phyloP scores from a whole-genome alignment of 306 rosid genomes.

The Cicer yamashitae region DNA sequence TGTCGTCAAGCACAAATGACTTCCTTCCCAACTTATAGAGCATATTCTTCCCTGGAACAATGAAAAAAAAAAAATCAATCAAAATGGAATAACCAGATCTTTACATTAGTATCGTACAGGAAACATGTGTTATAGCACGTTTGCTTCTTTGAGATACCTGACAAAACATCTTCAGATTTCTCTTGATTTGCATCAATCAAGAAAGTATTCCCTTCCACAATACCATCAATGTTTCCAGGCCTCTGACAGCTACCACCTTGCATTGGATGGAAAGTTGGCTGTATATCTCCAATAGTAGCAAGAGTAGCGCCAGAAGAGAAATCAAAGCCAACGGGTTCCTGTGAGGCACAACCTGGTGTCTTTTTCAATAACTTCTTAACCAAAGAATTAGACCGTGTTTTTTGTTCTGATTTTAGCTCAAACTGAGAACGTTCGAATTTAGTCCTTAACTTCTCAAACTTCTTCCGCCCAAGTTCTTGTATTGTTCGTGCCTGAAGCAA shows the following conservation, averaged over 20 bases:
- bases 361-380: slow-evolving; percentile 75
- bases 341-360: slow-evolving; percentile 64
- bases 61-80: slow-evolving; percentile 45
- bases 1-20: slow-evolving; percentile 66
- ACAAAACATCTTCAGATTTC: slow-evolving; percentile 71
- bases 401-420: slow-evolving; percentile 76
- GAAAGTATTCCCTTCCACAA: slow-evolving; percentile 68
- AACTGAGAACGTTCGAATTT: slow-evolving; percentile 59
- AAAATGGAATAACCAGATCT: slow-evolving; percentile 36
- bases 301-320: slow-evolving; percentile 89
- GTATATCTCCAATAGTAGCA: slow-evolving; percentile 71
- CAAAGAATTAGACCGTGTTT: slow-evolving; percentile 60
- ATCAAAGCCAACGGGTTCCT: slow-evolving; percentile 86
- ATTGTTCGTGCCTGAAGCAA: slow-evolving; percentile 83
- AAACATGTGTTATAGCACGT: slow-evolving; percentile 5
- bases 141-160: slow-evolving; percentile 62
- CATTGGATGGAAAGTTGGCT: slow-evolving; percentile 57
- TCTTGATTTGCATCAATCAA: slow-evolving; percentile 71
- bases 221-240: slow-evolving; percentile 66
- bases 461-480: slow-evolving; percentile 87
- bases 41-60: slow-evolving; percentile 67
- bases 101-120: slow-evolving; percentile 6
- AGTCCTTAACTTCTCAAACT: slow-evolving; percentile 77
- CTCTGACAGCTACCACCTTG: slow-evolving; percentile 68
- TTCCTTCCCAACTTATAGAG: slow-evolving; percentile 81